Evolutionary conservation across 192 early-diverging fungal species (phyloP).

Genomic region (Coemansia erecta): DNA sequence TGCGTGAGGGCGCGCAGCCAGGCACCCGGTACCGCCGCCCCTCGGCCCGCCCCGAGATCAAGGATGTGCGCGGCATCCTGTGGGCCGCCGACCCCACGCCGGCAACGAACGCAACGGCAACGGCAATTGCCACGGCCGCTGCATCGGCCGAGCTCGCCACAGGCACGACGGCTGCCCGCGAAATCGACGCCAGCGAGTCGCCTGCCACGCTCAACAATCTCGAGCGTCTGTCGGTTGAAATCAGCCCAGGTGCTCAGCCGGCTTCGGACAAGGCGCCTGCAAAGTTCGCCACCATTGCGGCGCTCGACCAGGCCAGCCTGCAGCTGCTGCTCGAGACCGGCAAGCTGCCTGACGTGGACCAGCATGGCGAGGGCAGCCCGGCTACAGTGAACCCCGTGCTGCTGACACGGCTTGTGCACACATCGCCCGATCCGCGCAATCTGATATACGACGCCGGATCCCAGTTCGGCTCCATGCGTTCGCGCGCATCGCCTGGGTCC

Average conservation of each 20-base stretch:
- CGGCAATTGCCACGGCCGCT: constrained; percentile 13
- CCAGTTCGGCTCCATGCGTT: constrained; percentile 51
- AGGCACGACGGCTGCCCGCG: constrained; percentile 2
- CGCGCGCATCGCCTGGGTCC: constrained; percentile 18
- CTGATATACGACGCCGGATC: constrained; percentile 51
- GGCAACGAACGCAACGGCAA: background rate
- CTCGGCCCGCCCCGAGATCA: constrained; percentile 42
- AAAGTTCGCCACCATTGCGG: constrained; percentile 4
- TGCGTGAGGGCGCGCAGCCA: background rate
- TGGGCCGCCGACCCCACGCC: constrained; percentile 27
- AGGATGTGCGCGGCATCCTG: constrained; percentile 32
- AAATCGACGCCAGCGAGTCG: constrained; percentile 3
- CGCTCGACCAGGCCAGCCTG: background rate
- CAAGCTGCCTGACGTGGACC: background rate
- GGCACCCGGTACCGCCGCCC: constrained; percentile 18
- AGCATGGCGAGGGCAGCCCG: background rate
- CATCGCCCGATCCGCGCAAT: constrained; percentile 49
- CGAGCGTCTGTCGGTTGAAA: constrained; percentile 11
- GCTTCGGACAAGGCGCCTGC: background rate
- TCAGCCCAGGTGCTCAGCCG: constrained; percentile 4
- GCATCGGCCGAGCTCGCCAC: constrained; percentile 9
- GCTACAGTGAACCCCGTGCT: constrained; percentile 4
- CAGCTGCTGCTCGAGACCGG: background rate
- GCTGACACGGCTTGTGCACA: constrained; percentile 34
- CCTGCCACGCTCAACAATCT: constrained; percentile 18